phyloP scores from a whole-genome alignment of 176 grass and related monocot species.

The bread wheat (Triticum aestivum) region IWGSC_CS_RefSeq_v2.1 NC_057803.1:605252574-605253073 shows the following conservation, averaged over 20 bases:
- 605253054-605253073: no score
- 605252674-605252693: neutral
- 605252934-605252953: conserved; percentile 49
- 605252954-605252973: conserved; percentile 34
- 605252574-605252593: conserved; percentile 1
- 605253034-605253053: neutral
- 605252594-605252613: neutral
- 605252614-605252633: neutral
- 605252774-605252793: neutral
- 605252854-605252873: neutral
- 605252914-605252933: conserved; percentile 47
- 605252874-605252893: conserved; percentile 28
- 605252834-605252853: conserved; percentile 6
- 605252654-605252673: neutral
- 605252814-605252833: neutral
- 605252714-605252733: neutral
- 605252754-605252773: neutral
- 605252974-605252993: conserved; percentile 41
- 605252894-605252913: conserved; percentile 31
- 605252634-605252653: neutral
- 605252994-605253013: neutral
- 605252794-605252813: neutral
- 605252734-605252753: neutral
- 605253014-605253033: neutral
- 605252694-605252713: neutral